Base-by-base conservation (phyloP, 2,329 filamentous ascomycete species). In the Botrytis medusae region DNA sequence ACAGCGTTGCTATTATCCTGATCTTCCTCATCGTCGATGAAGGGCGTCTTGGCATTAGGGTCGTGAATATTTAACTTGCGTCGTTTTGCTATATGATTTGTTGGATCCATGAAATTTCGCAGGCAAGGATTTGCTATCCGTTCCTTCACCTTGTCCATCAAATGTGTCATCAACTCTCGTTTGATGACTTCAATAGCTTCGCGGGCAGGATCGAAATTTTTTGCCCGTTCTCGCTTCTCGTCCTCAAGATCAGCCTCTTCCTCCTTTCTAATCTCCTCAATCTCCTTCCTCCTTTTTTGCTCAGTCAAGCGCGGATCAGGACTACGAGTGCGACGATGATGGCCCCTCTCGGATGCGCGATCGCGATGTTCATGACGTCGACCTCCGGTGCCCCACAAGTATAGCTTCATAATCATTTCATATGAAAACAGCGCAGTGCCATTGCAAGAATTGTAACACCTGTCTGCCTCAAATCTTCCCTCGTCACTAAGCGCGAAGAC, bases 401-500 rank as follows among this genome's bases (percentile, higher is more conserved):
- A 92, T 72, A 94, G 90, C 80, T 95, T 92, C 94, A 99, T 97
- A 62, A 90, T 89, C 92, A 99, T 95, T 74, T 88, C 87, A 78
- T 98, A 98, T 1, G 92, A 98, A 84, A 99, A 99, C 76, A 99
- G 89, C 9, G 92, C 88, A 61, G 92, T 91, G 81, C 92, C 91
- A 81, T 98, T 91, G 77, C 93, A 94, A 69, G 91, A 88, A 71
- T 89, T 87, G 81, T 90, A 95, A 81, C 95, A 98, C 75, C 92
- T 88, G 77, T 93, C 91, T 0, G 94, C 91, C 82, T 98, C 94
- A 72, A 91, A 86, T 78, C 94, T 91, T 4, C 95, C 95, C 14
- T 87, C 86, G 72, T 89, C 88, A 2, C 90, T 93, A 78, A 95
- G 92, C 69, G 93, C 89, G 79, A 99, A 99, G n/a, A 94, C 86